phyloP scores from a whole-genome alignment of 2,329 filamentous ascomycete genomes.

The Coleophoma eucalyptorum region DNA sequence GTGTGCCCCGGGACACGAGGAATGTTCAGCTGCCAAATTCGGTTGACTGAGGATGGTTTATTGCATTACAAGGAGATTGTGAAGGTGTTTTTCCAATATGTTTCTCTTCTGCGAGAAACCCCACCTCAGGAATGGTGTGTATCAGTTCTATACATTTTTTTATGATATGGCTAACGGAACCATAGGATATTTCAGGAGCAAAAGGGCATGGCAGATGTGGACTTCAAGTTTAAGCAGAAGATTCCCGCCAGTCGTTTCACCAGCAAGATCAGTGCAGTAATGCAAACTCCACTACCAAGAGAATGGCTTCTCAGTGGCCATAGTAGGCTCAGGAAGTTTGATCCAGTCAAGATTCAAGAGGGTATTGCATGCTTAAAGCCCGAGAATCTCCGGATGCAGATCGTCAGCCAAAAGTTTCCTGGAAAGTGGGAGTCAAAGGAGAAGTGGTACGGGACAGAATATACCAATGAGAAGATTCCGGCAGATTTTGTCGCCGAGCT shows the following conservation, averaged over 20 bases:
- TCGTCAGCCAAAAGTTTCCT: conserved; percentile 80
- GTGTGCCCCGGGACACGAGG: conserved; percentile 62
- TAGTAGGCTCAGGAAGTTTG: conserved; percentile 70
- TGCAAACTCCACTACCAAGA: conserved; percentile 86
- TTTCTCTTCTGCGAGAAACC: conserved; percentile 76
- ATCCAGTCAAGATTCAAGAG: conserved; percentile 70
- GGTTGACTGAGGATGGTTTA: conserved; percentile 60
- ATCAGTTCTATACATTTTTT: background rate
- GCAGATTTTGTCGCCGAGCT: conserved; percentile 70
- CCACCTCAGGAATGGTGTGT: conserved; percentile 70
- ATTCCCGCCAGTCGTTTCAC: conserved; percentile 85
- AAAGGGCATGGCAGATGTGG: conserved; percentile 83
- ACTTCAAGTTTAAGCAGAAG: conserved; percentile 95
- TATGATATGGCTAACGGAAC: background rate
- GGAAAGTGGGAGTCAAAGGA: conserved; percentile 85
- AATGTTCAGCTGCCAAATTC: conserved; percentile 62
- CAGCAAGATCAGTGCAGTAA: conserved; percentile 76
- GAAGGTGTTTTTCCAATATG: conserved; percentile 73
- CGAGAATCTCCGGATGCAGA: conserved; percentile 83
- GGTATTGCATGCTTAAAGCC: conserved; percentile 72
- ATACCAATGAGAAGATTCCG: conserved; percentile 78
- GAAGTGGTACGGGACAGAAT: conserved; percentile 97
- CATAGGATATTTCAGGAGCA: conserved; percentile 80
- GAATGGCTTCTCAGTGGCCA: conserved; percentile 85
- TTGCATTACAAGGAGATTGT: conserved; percentile 59